Conservation (phyloP, 2,329 filamentous ascomycete genomes). For the Triangularia setosa region DNA sequence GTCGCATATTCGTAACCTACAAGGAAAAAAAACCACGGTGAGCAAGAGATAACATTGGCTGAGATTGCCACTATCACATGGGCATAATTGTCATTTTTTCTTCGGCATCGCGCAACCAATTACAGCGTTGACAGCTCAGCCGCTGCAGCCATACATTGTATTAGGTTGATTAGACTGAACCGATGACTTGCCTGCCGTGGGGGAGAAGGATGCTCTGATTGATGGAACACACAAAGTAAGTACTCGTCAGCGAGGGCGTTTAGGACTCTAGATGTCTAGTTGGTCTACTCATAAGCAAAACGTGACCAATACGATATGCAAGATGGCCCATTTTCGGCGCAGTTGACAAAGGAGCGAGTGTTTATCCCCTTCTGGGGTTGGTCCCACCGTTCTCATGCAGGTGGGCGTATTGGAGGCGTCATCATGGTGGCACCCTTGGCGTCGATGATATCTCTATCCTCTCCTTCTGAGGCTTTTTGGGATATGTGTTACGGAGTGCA, state of each 20-base stretch:
- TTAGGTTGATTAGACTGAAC: too few species aligned
- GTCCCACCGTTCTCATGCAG: not conserved
- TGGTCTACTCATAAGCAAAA: not conserved
- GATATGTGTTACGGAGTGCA: too few species aligned
- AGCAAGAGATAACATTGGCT: not conserved
- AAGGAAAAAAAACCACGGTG: not conserved
- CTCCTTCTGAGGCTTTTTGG: too few species aligned
- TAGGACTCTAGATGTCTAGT: not conserved
- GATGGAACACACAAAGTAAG: too few species aligned
- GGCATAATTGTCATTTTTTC: not conserved
- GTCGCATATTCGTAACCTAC: not conserved
- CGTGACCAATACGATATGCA: not conserved
- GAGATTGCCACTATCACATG: not conserved
- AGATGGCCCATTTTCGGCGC: not conserved
- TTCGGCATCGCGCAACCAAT: not conserved
- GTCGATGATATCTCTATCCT: not conserved
- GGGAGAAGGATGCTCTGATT: too few species aligned
- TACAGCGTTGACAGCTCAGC: not conserved
- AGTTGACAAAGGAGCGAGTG: not conserved
- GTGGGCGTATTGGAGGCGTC: not conserved
- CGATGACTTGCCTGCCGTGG: not conserved
- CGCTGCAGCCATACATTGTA: not conserved
- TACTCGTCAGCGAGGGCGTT: not conserved
- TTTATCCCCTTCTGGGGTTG: not conserved
- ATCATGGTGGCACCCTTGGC: not conserved